These are phyloP conservation scores for Aspergillus sp. DNA, from an alignment of 2,329 filamentous ascomycete genomes.

Conservation along the genomic window DNA sequence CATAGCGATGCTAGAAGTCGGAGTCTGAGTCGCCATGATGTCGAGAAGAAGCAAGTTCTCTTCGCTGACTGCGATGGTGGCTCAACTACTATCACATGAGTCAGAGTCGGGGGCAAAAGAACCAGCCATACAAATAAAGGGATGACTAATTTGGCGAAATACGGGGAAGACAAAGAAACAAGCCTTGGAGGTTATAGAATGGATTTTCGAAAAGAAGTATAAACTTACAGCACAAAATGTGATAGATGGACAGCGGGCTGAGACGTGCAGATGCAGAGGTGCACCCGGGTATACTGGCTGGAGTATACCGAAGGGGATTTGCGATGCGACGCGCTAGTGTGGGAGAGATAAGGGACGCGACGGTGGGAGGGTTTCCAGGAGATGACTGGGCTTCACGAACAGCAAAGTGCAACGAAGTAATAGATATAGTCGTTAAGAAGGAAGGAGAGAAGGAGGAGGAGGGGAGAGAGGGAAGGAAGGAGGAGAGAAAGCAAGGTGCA, in stretches of 20 bases:
- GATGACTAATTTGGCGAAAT: conserved; percentile 18
- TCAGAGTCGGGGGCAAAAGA: conserved; percentile 29
- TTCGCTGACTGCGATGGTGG: conserved; percentile 21
- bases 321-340: conserved; percentile 30
- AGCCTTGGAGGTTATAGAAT: neutral
- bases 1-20: conserved; percentile 53
- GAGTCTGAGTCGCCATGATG: conserved; percentile 50
- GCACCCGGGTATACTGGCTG: conserved; percentile 12
- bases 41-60: conserved; percentile 9
- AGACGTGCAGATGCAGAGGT: conserved; percentile 23
- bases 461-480: conserved; percentile 11
- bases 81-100: conserved; percentile 30
- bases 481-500: conserved; percentile 17
- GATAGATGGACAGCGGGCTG: conserved; percentile 15
- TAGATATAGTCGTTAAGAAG: conserved; percentile 13
- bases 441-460: conserved; percentile 12
- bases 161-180: conserved; percentile 8
- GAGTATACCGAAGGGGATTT: conserved; percentile 13
- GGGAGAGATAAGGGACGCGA: conserved; percentile 23
- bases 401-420: conserved; percentile 10
- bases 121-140: conserved; percentile 21
- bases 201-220: neutral
- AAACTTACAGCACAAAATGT: conserved; percentile 23
- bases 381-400: conserved; percentile 1
- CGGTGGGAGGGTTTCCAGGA: conserved; percentile 7